phyloP scores from a whole-genome alignment of 2,329 filamentous ascomycete species.

The Calonectria pteridis region DNA sequence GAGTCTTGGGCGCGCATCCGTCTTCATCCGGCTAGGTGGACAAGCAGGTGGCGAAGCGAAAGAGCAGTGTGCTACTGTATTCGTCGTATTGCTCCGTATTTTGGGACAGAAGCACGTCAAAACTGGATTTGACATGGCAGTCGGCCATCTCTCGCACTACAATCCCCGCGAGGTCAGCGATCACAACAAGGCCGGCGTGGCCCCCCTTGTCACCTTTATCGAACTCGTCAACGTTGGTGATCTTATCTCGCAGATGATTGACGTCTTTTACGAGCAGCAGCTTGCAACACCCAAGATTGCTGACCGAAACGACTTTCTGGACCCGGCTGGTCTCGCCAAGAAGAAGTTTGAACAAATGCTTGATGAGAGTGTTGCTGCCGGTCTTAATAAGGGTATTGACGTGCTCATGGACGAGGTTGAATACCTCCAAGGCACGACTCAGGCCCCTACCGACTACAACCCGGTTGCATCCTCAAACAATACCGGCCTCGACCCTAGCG shows the following conservation, averaged over 20 bases:
- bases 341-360: conserved; percentile 99
- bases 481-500: conserved; percentile 33
- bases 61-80: conserved; percentile 91
- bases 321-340: conserved; percentile 92
- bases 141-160: conserved; percentile 90
- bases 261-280: conserved; percentile 98
- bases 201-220: conserved; percentile 93
- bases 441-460: conserved; percentile 91
- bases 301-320: conserved; percentile 94
- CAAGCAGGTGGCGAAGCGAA: conserved; percentile 85
- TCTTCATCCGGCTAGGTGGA: conserved; percentile 84
- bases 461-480: conserved; percentile 57
- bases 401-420: conserved; percentile 99
- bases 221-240: conserved; percentile 98
- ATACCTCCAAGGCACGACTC: conserved; percentile 90
- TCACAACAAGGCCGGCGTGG: conserved; percentile 79
- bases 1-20: conserved; percentile 85
- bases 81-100: conserved; percentile 85
- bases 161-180: conserved; percentile 86
- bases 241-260: conserved; percentile 98
- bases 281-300: conserved; percentile 84
- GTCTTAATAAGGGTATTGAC: conserved; percentile 97
- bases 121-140: conserved; percentile 92
- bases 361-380: conserved; percentile 94
- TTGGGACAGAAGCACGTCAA: conserved; percentile 90